A percentile compares a stretch with the other conserved stretches of the same genome.
Evolutionary conservation across 441 rosid genomes (phyloP).

Genomic region (Adansonia grandidieri): DNA sequence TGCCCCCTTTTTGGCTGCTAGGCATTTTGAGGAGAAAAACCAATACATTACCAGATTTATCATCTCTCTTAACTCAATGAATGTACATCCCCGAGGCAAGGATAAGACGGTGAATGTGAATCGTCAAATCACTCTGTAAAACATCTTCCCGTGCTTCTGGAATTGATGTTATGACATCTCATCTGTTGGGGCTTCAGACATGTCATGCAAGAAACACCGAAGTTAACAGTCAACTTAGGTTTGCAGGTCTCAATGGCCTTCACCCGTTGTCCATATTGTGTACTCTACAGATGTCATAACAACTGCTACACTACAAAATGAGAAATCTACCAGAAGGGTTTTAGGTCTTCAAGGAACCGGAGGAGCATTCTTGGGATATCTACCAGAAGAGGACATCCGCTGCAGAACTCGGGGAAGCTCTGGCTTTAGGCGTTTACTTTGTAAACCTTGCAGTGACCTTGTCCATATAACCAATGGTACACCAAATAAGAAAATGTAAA

Average conservation of each 20-base stretch:
- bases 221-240: conserved; percentile 7
- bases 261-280: conserved; percentile 21
- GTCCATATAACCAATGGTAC: conserved; percentile 21
- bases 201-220: background rate
- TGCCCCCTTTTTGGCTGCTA: background rate
- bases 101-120: background rate
- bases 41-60: background rate
- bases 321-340: background rate
- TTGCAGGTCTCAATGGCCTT: conserved; percentile 7
- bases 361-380: conserved; percentile 72
- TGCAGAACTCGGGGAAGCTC: conserved; percentile 69
- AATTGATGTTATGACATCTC: background rate
- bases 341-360: conserved; percentile 48
- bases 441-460: conserved; percentile 70
- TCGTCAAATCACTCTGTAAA: no score
- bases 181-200: conserved; percentile 5
- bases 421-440: conserved; percentile 75
- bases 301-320: conserved; percentile 19
- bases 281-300: conserved; percentile 25
- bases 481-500: conserved; percentile 28
- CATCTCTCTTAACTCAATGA: background rate
- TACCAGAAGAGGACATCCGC: conserved; percentile 77
- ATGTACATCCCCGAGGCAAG: background rate
- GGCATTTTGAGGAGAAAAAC: conserved; percentile 12
- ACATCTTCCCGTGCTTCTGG: background rate